Evolutionary conservation across 2,329 filamentous ascomycete genomes (phyloP).

Genomic region (Neoarthrinium moseri): DNA sequence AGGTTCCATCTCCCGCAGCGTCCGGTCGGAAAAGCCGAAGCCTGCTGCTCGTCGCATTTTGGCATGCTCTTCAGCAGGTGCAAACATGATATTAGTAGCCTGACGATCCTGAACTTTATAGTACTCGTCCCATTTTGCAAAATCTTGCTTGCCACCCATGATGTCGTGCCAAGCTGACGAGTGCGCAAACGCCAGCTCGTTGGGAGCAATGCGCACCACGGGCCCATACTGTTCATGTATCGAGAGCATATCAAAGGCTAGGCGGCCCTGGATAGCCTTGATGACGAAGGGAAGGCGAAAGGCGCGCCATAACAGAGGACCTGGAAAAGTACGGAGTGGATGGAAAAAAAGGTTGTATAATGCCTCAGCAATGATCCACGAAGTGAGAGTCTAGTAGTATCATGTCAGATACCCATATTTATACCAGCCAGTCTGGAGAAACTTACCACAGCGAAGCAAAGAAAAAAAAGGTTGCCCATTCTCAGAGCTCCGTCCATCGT

Average conservation of each 20-base stretch:
- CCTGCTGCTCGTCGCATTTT: slow-evolving; percentile 1
- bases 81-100: slow-evolving; percentile 7
- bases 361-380: neutral
- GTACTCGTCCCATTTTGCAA: slow-evolving; percentile 4
- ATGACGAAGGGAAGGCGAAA: neutral
- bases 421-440: neutral
- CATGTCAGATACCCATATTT: neutral
- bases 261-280: slow-evolving; percentile 4
- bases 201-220: slow-evolving; percentile 27
- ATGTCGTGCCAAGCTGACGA: slow-evolving; percentile 28
- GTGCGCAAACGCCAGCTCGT: slow-evolving; percentile 30
- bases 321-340: slow-evolving; percentile 4
- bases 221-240: slow-evolving; percentile 29
- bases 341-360: slow-evolving; percentile 7
- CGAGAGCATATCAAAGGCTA: slow-evolving; percentile 19
- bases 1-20: slow-evolving; percentile 3
- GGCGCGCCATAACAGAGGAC: slow-evolving; percentile 3
- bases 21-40: slow-evolving; percentile 1
- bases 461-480: neutral
- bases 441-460: neutral
- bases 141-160: slow-evolving; percentile 3
- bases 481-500: neutral
- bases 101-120: slow-evolving; percentile 1
- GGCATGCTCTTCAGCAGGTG: slow-evolving; percentile 2
- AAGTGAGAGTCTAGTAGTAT: neutral